A percentile compares a stretch with the other conserved stretches of the same genome.
Conservation (phyloP, 2,329 filamentous ascomycete species). For the Biscogniauxia marginata region DNA sequence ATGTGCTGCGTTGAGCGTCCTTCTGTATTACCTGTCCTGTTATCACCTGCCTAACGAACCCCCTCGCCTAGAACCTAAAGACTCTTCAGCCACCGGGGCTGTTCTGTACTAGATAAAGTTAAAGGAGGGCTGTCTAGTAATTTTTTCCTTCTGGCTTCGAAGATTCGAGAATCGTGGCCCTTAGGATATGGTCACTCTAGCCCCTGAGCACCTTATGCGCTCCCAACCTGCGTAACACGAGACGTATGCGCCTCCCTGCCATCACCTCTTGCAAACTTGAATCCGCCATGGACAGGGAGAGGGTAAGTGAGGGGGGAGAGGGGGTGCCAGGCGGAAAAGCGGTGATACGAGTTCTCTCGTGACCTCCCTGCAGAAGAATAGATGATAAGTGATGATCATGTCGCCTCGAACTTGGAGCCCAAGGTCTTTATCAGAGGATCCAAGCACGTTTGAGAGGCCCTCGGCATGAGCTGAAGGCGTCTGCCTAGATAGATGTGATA, state of each 20-base stretch:
- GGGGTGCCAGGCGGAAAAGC: background rate
- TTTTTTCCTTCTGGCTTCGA: background rate
- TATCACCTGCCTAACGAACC: background rate
- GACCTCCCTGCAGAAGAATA: background rate
- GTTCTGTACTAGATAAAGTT: background rate
- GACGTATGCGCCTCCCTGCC: background rate
- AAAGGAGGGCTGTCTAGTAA: background rate
- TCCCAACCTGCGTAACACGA: background rate
- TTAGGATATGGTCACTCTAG: background rate
- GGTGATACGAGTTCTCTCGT: background rate
- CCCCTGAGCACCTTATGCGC: background rate
- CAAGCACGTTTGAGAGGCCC: background rate
- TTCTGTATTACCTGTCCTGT: background rate
- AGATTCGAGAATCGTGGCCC: background rate
- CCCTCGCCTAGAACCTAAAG: background rate
- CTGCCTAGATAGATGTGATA: background rate
- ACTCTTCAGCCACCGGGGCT: background rate
- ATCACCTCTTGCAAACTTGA: background rate
- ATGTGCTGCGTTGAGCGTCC: background rate
- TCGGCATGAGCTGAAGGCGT: background rate
- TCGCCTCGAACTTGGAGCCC: background rate
- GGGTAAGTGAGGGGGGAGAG: background rate
- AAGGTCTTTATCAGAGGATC: background rate
- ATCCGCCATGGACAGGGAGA: background rate
- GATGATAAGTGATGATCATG: background rate